Evolutionary conservation across 495 filamentous ascomycete genomes (phyloP).

Genomic region (Aspergillus heteromorphus): DNA sequence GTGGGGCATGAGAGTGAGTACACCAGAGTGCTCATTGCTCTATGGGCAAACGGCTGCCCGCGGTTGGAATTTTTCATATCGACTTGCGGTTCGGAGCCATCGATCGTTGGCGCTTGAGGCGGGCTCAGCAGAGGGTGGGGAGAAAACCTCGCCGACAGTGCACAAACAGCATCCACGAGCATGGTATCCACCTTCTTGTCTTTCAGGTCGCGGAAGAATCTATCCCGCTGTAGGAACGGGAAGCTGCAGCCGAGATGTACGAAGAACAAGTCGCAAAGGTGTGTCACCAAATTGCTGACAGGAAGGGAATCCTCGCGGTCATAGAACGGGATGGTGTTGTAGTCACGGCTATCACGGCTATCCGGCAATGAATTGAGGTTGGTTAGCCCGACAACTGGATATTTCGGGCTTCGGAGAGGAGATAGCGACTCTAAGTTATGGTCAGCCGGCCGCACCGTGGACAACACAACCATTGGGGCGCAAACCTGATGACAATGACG

Average conservation of each 20-base stretch:
- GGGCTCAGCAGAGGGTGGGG: constrained; percentile 57
- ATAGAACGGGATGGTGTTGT: constrained; percentile 72
- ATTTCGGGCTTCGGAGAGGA: constrained; percentile 32
- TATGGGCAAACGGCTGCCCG: constrained; percentile 70
- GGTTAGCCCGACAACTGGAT: constrained; percentile 18
- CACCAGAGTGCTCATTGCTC: constrained; percentile 66
- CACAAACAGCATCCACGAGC: constrained; percentile 80
- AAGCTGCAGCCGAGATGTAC: constrained; percentile 73
- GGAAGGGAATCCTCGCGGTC: constrained; percentile 62
- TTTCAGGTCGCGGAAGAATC: constrained; percentile 64
- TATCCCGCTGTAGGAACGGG: constrained; percentile 66
- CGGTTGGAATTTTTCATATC: constrained; percentile 42
- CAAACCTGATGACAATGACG: constrained; percentile 44
- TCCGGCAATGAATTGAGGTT: constrained; percentile 31
- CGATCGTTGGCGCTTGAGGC: constrained; percentile 45
- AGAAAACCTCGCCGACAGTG: constrained; percentile 76
- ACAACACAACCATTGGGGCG: constrained; percentile 1
- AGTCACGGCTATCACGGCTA: constrained; percentile 40
- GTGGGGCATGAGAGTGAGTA: constrained; percentile 75
- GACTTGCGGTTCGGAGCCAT: constrained; percentile 34
- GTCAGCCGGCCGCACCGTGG: constrained; percentile 1
- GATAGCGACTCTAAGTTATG: constrained; percentile 28
- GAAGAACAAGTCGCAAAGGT: constrained; percentile 74
- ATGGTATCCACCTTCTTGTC: constrained; percentile 79
- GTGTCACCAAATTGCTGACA: constrained; percentile 64